phyloP scores from a whole-genome alignment of 768 basidiomycete genomes.

The Rickenella mellea region DNA sequence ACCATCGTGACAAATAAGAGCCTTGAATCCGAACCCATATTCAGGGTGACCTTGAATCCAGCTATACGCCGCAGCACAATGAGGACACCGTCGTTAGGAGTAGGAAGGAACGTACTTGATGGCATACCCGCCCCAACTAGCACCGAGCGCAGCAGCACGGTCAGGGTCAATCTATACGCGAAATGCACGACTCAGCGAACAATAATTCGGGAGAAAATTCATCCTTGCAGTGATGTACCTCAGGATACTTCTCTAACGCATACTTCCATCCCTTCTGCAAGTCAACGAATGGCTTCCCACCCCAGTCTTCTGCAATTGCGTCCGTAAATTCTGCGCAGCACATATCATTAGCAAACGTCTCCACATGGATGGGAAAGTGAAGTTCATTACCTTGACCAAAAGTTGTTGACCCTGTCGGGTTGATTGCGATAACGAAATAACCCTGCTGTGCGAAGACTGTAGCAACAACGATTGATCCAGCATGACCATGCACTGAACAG shows the following conservation, averaged over 20 bases:
- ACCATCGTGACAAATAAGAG: conserved; percentile 87
- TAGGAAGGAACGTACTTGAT: conserved; percentile 50
- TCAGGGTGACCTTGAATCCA: conserved; percentile 96
- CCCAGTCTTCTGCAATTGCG: conserved; percentile 74
- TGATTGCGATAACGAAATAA: conserved; percentile 80
- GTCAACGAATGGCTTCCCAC: conserved; percentile 78
- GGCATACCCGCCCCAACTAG: conserved; percentile 81
- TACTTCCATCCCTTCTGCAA: conserved; percentile 68
- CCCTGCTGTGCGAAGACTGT: conserved; percentile 79
- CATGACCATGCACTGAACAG: background rate
- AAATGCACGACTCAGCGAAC: conserved; percentile 5
- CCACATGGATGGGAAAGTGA: background rate
- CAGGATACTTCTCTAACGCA: conserved; percentile 55
- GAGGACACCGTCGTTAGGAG: background rate
- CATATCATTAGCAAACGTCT: background rate
- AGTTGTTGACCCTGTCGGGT: conserved; percentile 90
- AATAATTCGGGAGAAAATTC: background rate
- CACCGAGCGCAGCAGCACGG: conserved; percentile 47
- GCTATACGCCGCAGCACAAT: conserved; percentile 27
- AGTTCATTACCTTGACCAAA: conserved; percentile 69
- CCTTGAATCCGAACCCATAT: conserved; percentile 82
- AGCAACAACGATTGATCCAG: background rate
- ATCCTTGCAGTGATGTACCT: conserved; percentile 31
- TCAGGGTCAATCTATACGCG: conserved; percentile 17
- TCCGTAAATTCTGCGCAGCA: conserved; percentile 58